Conservation (phyloP, 345 rosid species). For the Anastatica hierochuntica region DNA sequence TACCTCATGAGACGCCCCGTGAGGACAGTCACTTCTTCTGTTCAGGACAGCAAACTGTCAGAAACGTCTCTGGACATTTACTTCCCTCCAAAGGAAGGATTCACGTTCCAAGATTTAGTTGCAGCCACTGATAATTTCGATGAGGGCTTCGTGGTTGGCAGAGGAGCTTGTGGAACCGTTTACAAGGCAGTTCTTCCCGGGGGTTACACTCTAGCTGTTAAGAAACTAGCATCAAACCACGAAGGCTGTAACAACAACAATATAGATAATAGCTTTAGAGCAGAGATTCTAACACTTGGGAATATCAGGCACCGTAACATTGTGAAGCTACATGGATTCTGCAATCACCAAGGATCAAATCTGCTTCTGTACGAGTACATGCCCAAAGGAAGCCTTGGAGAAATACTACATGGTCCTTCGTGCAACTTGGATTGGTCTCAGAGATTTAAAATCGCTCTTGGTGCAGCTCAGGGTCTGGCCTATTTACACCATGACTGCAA, state of each 20-base stretch:
- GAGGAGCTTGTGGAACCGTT: constrained; percentile 89
- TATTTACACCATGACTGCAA: constrained; percentile 87
- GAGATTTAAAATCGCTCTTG: constrained; percentile 71
- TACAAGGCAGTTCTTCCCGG: constrained; percentile 59
- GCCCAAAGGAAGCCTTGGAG: constrained; percentile 64
- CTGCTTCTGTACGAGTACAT: constrained; percentile 39
- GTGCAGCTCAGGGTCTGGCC: constrained; percentile 37
- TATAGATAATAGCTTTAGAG: constrained; percentile 69
- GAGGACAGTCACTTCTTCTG: constrained; percentile 24
- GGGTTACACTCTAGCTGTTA: constrained; percentile 64
- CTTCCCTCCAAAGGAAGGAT: constrained; percentile 68
- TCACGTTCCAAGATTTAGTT: constrained; percentile 70
- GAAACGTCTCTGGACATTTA: constrained; percentile 40
- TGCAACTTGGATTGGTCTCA: constrained; percentile 59
- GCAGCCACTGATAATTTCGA: constrained; percentile 60
- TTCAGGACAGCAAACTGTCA: constrained; percentile 30
- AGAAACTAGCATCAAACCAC: constrained; percentile 68
- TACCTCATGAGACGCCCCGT: constrained; percentile 47
- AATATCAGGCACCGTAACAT: constrained; percentile 82
- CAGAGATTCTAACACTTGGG: constrained; percentile 75
- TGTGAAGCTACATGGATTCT: constrained; percentile 85
- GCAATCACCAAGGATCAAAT: constrained; percentile 78
- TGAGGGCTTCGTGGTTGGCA: constrained; percentile 65
- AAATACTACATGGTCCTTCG: constrained; percentile 47
- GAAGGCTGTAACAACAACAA: constrained; percentile 45